Base-by-base conservation (phyloP, 2,329 filamentous ascomycete species). In the Exophiala phaeomuriformis region DNA sequence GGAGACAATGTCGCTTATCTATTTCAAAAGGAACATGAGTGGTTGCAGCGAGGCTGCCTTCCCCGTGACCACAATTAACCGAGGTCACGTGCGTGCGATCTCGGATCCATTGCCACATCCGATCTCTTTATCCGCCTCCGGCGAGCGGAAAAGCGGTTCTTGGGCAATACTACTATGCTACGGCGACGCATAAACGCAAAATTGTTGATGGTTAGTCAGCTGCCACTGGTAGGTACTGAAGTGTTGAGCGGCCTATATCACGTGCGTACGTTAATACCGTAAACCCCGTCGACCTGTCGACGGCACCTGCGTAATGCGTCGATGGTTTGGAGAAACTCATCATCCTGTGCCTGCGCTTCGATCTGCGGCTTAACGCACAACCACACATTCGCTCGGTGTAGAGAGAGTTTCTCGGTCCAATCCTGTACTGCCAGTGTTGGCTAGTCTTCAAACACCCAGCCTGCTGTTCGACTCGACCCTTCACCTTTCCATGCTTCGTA, bases 401-500 rank as follows among this genome's bases (percentile, higher is more conserved):
- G 19, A 39, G 36, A 39, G 30, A 46, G 44, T 32, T 47, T 32
- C 19, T 19, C 19, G 19, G 19, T 19, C 19, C 44, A 28, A 37
- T 29, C 33, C 9, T 40, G n/a, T 29, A 40, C 36, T n/a, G n/a
- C 28, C 31, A 37, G 9, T 10, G 5, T 40, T 39, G 37, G 37
- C 32, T 41, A 12, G 3, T 27, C 19, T 28, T 28, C 39, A 5
- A 6, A 5, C 7, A 7, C 19, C 12, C 39, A 41, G 3, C 28
- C 51, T 19, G 9, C 33, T 37, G 29, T 6, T 30, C 7, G 32
- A n/a, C n/a, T 27, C 12, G 4, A 47, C 36, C 29, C 19, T 44
- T 47, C n/a, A 35, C 19, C 12, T 51, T 49, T 44, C 47, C 41
- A 56, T 56, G 32, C 41, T 39, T 53, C 49, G 41, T 59, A 55